Base-by-base conservation (phyloP, 139 green algal genomes). In the Diplosphaera chodatii region DNA sequence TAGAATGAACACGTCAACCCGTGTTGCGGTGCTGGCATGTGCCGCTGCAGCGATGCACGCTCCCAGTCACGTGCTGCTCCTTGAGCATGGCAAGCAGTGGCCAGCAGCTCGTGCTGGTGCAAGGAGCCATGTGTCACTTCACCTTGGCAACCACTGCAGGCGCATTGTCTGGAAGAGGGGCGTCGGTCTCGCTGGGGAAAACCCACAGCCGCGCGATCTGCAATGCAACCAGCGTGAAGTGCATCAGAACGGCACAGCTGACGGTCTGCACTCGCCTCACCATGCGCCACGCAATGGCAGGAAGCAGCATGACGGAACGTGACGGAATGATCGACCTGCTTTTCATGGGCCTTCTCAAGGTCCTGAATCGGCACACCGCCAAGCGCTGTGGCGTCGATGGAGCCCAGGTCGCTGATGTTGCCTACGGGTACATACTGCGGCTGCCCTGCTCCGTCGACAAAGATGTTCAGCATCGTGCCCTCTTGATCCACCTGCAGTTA, bases 381-480 rank as follows among this genome's bases (percentile, higher is more conserved):
- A 27, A 86, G 40, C 40, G 79, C 68, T 22, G 59, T 29, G 4
- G 76, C 69, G 16, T 69, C 41, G 5, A 86, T 25, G 3, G 78
- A 74, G 3, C 25, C 3, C 59, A 86, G 63, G 62, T 86, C 81
- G 0, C 10, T 29, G 3, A 86, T 66, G 68, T 82, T 80, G 62
- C 81, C 81, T n/a, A 86, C 71, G 5, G 37, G 41, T 22, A 77
- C 63, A 23, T 29, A 33, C 22, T 80, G 41, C n/a, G 69, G 18
- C 33, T 73, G 23, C 0, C 80, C 80, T 4, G 74, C 15, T 10
- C 55, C n/a, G 33, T 83, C 80, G 10, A 82, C 20, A 41, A 69
- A 86, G n/a, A 72, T 16, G 55, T 86, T 86, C 73, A 63, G 73
- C 62, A 83, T 76, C 18, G 74, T 40, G 28, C 72, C 68, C 27